Evolutionary conservation across 306 rosid species (phyloP), one percentile per base, ranked within the genome.

Genomic region (Vigna hirtella): DNA sequence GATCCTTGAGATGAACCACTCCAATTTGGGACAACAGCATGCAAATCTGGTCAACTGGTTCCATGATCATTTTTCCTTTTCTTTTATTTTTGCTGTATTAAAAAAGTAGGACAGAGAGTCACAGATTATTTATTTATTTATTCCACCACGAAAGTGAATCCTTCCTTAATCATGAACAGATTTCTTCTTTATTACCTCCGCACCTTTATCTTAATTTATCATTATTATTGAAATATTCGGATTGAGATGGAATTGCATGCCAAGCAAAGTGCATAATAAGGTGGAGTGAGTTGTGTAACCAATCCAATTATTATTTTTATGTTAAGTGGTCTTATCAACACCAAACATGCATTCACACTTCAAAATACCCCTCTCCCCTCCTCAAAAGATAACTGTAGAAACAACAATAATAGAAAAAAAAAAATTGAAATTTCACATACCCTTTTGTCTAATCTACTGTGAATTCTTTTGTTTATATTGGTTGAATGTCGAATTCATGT

Each of bases 321-420:
- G 91, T 81, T 86, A 32, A 53, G 62, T 3, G 53, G 90, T 91
- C 89, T 55, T 73, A 77, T 89, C 93, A 78, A 66, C 84, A 85
- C 87, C 96, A 72, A 83, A 86, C 55, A n/a, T 0, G 18, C 32
- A 78, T 70, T 66, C 11, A 15, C 30, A 47, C 38, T 68, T 81
- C 11, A 59, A 40, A 40, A 30, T 36, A 34, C 2, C 43, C 78
- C 40, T 76, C 34, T 62, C 64, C 53, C 56, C 32, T 28, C 52
- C 9, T 43, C 20, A 36, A 56, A 73, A 4, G 5, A 40, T 64
- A 38, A 64, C 38, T 36, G 42, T 36, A 36, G 7, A 20, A 20
- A 20, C 38, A 32, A 62, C 16, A 62, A 59, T 30, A 30, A 30
- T 16, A 32, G 15, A n/a, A 5, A 24, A 58, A 42, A n/a, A 42